Conservation (phyloP, 768 basidiomycete genomes). For the Leccinum subtestaceum region DNA sequence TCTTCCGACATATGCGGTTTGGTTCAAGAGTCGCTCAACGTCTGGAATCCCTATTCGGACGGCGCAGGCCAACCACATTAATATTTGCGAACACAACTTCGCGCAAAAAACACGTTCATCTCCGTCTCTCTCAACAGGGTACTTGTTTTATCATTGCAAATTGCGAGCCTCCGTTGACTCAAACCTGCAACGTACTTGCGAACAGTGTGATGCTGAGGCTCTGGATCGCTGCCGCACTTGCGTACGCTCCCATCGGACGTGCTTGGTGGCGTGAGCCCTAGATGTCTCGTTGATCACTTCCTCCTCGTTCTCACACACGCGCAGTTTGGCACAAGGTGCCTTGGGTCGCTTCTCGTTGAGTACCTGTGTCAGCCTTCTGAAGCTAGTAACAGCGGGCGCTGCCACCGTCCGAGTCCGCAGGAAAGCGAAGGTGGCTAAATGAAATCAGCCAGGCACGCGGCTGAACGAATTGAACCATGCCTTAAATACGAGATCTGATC, state of each 20-base stretch:
- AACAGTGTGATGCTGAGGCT: conserved; percentile 6
- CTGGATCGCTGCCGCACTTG: conserved; percentile 18
- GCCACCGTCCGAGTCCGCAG: conserved; percentile 25
- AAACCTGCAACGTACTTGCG: not conserved
- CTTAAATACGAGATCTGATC: conserved; percentile 36
- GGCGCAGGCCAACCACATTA: conserved; percentile 18
- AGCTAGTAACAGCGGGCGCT: conserved; percentile 13
- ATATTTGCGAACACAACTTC: conserved; percentile 2
- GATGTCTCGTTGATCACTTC: conserved; percentile 18
- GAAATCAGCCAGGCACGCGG: conserved; percentile 35
- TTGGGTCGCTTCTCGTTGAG: conserved; percentile 22
- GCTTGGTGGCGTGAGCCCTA: conserved; percentile 21
- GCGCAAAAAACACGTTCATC: conserved; percentile 25
- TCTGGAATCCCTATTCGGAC: conserved; percentile 9
- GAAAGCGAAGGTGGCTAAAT: conserved; percentile 35
- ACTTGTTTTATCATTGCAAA: conserved; percentile 20
- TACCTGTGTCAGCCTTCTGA: conserved; percentile 22
- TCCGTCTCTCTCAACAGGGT: conserved; percentile 20
- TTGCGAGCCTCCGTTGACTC: conserved; percentile 10
- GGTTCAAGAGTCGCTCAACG: not conserved
- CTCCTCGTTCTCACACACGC: conserved; percentile 24
- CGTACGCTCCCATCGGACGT: conserved; percentile 14
- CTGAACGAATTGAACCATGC: conserved; percentile 23
- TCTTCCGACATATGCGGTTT: conserved; percentile 19
- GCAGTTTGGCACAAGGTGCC: conserved; percentile 11